Conservation (phyloP, 768 basidiomycete genomes). For the Rubroboletus satanas region DNA sequence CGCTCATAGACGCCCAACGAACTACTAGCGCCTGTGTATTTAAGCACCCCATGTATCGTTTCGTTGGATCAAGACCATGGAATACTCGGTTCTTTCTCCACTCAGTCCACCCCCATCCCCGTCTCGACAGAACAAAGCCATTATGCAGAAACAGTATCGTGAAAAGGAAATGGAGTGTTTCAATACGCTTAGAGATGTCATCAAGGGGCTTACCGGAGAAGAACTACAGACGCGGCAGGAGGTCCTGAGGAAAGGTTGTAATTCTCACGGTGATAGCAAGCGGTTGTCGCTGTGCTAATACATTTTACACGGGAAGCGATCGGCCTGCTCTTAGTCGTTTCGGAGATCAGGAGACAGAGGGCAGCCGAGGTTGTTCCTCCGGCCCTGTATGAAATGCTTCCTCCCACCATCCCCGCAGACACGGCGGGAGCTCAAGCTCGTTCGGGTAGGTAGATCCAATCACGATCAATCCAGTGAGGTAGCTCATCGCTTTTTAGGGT, state of each 20-base stretch:
- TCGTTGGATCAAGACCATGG: not conserved
- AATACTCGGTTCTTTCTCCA: not conserved
- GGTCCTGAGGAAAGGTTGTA: constrained; percentile 20
- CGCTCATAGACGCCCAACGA: not conserved
- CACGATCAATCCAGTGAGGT: not conserved
- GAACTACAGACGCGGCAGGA: constrained; percentile 20
- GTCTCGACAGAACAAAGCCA: constrained; percentile 11
- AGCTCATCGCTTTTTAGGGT: constrained; percentile 4
- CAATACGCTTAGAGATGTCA: constrained; percentile 7
- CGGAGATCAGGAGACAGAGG: not conserved
- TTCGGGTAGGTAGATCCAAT: not conserved
- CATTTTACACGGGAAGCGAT: constrained; percentile 1
- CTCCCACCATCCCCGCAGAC: not conserved
- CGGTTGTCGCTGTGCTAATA: constrained; percentile 3
- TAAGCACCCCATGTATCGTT: not conserved
- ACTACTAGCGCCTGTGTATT: not conserved
- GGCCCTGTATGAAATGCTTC: not conserved
- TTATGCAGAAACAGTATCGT: constrained; percentile 20
- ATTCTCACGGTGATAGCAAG: not conserved
- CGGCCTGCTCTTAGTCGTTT: not conserved
- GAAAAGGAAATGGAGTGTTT: constrained; percentile 20
- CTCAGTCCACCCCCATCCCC: not conserved
- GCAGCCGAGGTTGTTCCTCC: not conserved
- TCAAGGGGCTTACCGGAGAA: constrained; percentile 18
- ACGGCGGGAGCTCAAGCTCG: not conserved